Conservation (phyloP, 805 yeast genomes). For the Saturnispora besseyi region DNA sequence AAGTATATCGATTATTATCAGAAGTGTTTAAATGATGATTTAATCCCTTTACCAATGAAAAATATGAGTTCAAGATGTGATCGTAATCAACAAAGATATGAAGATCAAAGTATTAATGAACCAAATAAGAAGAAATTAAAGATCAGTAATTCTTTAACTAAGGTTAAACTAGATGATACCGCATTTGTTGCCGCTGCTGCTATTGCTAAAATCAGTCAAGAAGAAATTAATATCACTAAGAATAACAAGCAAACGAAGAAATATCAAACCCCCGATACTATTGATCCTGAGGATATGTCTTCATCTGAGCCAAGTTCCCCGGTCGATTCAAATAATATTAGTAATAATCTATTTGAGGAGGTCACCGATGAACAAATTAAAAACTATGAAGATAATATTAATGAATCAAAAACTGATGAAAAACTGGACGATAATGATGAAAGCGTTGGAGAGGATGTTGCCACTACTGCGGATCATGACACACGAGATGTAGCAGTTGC, state of each 20-base stretch:
- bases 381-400: slow-evolving; percentile 2
- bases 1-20: slow-evolving; percentile 48
- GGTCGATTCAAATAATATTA: background rate
- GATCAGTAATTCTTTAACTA: slow-evolving; percentile 5
- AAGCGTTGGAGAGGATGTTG: background rate
- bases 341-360: slow-evolving; percentile 22
- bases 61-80: slow-evolving; percentile 42
- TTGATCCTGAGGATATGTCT: background rate
- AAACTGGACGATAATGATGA: background rate
- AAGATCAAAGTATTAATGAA: slow-evolving; percentile 3
- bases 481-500: slow-evolving; percentile 5
- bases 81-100: slow-evolving; percentile 13
- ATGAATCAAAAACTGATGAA: background rate
- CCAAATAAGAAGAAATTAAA: slow-evolving; percentile 1
- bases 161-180: slow-evolving; percentile 2
- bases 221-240: background rate
- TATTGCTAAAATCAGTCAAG: background rate
- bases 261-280: background rate
- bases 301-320: background rate
- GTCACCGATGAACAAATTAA: slow-evolving; percentile 27
- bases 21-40: slow-evolving; percentile 28
- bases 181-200: background rate
- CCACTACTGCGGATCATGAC: background rate
- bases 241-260: background rate
- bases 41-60: slow-evolving; percentile 48